Percentiles rank a stretch among this genome's conserved stretches.
Evolutionary conservation across 2,329 filamentous ascomycete species (phyloP).

Genomic region (Aspergillus persii): DNA sequence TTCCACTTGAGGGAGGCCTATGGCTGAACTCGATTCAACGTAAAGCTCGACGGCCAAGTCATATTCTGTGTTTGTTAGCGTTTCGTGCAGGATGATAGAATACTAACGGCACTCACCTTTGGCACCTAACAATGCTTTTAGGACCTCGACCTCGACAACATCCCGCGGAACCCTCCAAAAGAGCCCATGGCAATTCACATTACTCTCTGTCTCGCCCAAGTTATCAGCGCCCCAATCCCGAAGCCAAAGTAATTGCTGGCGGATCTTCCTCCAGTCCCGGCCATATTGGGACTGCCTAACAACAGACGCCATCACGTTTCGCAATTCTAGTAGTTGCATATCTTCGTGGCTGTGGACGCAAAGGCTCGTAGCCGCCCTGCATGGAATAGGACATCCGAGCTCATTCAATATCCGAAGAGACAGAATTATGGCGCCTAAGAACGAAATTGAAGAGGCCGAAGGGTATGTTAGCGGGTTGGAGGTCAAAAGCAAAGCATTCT

Average conservation of each 20-base stretch:
- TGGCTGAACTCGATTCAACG: conserved; percentile 28
- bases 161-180: conserved; percentile 51
- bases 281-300: conserved; percentile 44
- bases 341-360: conserved; percentile 53
- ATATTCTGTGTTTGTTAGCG: conserved; percentile 36
- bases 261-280: conserved; percentile 49
- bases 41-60: conserved; percentile 44
- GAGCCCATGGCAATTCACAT: conserved; percentile 40
- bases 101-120: conserved; percentile 32
- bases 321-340: conserved; percentile 54
- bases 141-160: conserved; percentile 56
- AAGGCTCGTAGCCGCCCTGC: conserved; percentile 45
- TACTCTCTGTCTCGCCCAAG: conserved; percentile 18
- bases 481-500: conserved; percentile 38
- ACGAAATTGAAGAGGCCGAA: conserved; percentile 37
- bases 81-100: not conserved
- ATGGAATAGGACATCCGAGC: conserved; percentile 38
- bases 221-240: conserved; percentile 54
- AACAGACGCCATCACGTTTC: conserved; percentile 52
- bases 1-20: conserved; percentile 51
- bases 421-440: conserved; percentile 41
- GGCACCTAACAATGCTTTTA: conserved; percentile 54
- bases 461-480: conserved; percentile 44
- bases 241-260: conserved; percentile 58
- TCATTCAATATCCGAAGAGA: conserved; percentile 41